phyloP scores from a whole-genome alignment of 305 asterid species.

The Solanum hybrid region DNA sequence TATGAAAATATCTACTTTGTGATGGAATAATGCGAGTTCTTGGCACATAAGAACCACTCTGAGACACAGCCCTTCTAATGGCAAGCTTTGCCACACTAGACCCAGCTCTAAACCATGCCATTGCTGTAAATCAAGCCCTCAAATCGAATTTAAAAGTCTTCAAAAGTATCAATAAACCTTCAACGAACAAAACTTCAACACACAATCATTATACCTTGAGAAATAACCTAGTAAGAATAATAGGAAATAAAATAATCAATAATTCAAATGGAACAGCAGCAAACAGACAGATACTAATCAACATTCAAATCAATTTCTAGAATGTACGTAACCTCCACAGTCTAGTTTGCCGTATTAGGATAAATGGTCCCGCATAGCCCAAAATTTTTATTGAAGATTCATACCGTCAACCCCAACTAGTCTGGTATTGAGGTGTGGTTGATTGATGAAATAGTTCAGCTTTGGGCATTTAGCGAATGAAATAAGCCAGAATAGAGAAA shows the following conservation, averaged over 20 bases:
- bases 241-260: not conserved
- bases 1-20: slow-evolving; percentile 43
- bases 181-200: slow-evolving; percentile 17
- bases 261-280: not conserved
- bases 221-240: slow-evolving; percentile 24
- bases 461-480: not conserved
- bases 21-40: slow-evolving; percentile 31
- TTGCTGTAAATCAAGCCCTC: slow-evolving; percentile 21
- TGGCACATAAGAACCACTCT: slow-evolving; percentile 30
- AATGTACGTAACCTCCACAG: not conserved
- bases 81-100: slow-evolving; percentile 72
- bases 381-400: not conserved
- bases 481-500: not conserved
- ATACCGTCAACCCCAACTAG: not conserved
- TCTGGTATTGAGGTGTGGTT: not conserved
- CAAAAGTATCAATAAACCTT: not conserved
- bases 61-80: slow-evolving; percentile 54
- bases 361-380: not conserved
- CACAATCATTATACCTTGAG: slow-evolving; percentile 20
- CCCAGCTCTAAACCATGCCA: slow-evolving; percentile 85
- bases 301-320: not conserved
- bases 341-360: not conserved
- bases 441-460: not conserved
- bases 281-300: not conserved
- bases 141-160: slow-evolving; percentile 7